Percentiles rank a stretch among this genome's conserved stretches.
phyloP scores from a whole-genome alignment of 805 yeast genomes.

The Kodamaea sagamina region DNA sequence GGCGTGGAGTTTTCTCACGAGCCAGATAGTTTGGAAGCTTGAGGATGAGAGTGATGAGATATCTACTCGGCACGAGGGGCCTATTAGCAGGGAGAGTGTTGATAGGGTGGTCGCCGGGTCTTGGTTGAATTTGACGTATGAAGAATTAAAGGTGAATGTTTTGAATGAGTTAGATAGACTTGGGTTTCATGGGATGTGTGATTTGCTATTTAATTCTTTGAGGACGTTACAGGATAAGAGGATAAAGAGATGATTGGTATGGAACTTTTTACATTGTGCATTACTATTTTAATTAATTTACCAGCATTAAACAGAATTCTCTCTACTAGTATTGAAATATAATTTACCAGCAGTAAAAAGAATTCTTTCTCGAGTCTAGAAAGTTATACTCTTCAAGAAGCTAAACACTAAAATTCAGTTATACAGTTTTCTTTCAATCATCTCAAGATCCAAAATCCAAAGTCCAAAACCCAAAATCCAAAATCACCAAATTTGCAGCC shows the following conservation, averaged over 20 bases:
- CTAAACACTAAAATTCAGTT: too few relatives aligned
- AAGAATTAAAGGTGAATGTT: conserved; percentile 47
- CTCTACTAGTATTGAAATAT: too few relatives aligned
- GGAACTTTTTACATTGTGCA: too few relatives aligned
- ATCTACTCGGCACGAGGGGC: conserved; percentile 51
- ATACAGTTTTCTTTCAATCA: too few relatives aligned
- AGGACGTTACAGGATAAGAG: conserved; percentile 41
- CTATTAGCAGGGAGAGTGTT: conserved; percentile 49
- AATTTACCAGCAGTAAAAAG: too few relatives aligned
- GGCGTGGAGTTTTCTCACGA: conserved; percentile 46
- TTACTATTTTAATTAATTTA: too few relatives aligned
- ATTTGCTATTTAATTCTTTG: conserved; percentile 54
- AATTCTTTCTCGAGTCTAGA: too few relatives aligned
- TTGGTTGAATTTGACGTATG: conserved; percentile 46
- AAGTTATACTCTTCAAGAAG: too few relatives aligned
- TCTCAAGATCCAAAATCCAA: too few relatives aligned
- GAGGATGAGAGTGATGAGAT: conserved; percentile 44
- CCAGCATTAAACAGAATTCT: neutral
- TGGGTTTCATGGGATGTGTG: conserved; percentile 53
- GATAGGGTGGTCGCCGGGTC: conserved; percentile 27
- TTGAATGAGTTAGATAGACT: conserved; percentile 41
- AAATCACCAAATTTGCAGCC: too few relatives aligned
- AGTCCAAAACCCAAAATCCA: too few relatives aligned
- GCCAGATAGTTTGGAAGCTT: conserved; percentile 45
- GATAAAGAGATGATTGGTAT: neutral